Conservation (phyloP, 2,329 filamentous ascomycete genomes). For the Paecilomyces niveus region DNA sequence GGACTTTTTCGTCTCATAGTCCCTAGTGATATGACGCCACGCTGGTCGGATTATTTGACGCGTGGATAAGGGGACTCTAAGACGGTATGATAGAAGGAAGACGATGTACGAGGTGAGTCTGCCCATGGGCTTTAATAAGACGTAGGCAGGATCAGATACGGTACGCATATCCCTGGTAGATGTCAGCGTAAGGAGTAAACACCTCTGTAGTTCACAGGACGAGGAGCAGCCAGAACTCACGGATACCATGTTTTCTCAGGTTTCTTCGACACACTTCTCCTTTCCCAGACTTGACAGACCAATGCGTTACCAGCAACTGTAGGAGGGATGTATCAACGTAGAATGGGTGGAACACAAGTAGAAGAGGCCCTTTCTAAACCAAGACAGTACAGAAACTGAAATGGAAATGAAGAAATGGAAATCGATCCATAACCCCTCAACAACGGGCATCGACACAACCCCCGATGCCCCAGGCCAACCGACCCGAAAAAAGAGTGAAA, state of each 20-base stretch:
- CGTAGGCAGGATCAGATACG: neutral
- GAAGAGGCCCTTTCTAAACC: no score
- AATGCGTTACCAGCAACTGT: neutral
- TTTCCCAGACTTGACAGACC: neutral
- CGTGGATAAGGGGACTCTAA: neutral
- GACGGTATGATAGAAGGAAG: neutral
- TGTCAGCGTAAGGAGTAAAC: neutral
- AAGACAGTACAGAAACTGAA: no score
- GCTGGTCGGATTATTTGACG: neutral
- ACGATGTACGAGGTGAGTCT: neutral
- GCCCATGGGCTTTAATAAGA: neutral
- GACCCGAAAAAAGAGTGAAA: neutral
- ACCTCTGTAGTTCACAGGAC: neutral
- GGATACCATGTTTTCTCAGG: neutral
- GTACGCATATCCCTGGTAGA: neutral
- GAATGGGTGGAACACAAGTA: no score
- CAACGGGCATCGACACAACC: no score
- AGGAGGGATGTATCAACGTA: no score
- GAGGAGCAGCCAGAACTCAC: neutral
- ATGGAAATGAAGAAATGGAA: no score
- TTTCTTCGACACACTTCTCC: neutral
- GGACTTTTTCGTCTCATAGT: neutral
- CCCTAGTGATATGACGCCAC: neutral
- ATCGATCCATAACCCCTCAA: no score
- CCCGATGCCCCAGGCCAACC: no score